A percentile compares a stretch with the other conserved stretches of the same genome.
phyloP scores from a whole-genome alignment of 2,329 filamentous ascomycete species.

The Fusarium nisikadoi region DNA sequence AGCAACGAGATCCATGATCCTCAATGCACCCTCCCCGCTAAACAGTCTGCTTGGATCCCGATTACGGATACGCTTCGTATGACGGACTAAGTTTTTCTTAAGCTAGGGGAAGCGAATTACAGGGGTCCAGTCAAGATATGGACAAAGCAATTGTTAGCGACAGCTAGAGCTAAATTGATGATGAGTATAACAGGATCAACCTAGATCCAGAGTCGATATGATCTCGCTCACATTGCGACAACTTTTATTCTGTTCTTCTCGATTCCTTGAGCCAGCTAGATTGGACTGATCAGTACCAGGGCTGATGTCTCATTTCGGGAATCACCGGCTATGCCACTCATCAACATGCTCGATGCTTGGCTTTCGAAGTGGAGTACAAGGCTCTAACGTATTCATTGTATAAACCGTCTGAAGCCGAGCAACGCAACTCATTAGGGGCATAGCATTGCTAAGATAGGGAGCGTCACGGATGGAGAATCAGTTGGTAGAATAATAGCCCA shows the following conservation, averaged over 20 bases:
- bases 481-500: accelerated
- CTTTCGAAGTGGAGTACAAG: not conserved
- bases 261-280: too few species aligned
- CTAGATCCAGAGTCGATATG: not conserved
- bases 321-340: slow-evolving; percentile 4
- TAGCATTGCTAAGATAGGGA: accelerated
- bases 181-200: not conserved
- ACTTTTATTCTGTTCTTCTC: not conserved
- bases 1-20: too few species aligned
- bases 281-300: not conserved
- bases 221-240: not conserved
- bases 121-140: not conserved
- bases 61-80: not conserved
- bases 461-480: not conserved
- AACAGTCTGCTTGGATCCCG: not conserved
- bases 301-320: not conserved
- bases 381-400: not conserved
- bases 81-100: not conserved
- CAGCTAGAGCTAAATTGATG: too few species aligned
- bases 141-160: not conserved
- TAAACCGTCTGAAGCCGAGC: slow-evolving; percentile 24
- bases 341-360: not conserved
- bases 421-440: not conserved
- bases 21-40: too few species aligned
- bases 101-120: not conserved